Base-by-base conservation (phyloP, 2,329 filamentous ascomycete genomes). In the Eutypa lata region DNA sequence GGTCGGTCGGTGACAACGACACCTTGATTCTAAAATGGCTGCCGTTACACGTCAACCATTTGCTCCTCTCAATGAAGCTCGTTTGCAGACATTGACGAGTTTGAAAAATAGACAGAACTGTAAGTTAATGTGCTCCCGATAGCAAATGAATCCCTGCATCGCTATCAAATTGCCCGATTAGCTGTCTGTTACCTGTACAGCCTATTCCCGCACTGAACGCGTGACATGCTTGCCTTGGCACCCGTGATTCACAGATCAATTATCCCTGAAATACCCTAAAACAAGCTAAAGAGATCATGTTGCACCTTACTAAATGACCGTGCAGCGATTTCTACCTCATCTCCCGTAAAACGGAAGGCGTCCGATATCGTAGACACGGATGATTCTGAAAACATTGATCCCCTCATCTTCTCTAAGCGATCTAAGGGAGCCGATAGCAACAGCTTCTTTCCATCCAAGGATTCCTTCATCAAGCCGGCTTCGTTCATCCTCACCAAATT, bases 21-120 rank as follows among this genome's bases (percentile, higher is more conserved):
- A 33, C 48, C 51, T 54, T 59, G 48, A n/a, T 50, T 58, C 52
- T 66, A 66, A 65, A 64, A 84, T 85, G 81, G 78, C 81, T 67
- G 70, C 80, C 60, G 62, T 80, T 56, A 73, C 77, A 57, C 83
- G 89, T 65, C 87, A 90, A 72, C 89, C 89, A 6, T 91, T 92
- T 70, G 89, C 85, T 67, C 86, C 86, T 47, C 77, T 92, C 51
- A 83, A 89, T 67, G 79, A 78, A 61, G 75, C 84, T 52, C 83
- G 89, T 61, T 77, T 92, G 24, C 87, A 90, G 70, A 83, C 77
- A 58, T 76, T 93, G 63, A 86, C 85, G 24, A 90, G 84, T 72
- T 73, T 87, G 48, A 93, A 91, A 77, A 92, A 92, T 71, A 79
- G 86, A 70, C 89, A 92, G 67, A 87, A 87, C 77, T 80, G 84